These are phyloP conservation scores for Mycena venus DNA, from an alignment of 768 basidiomycete species.

Conservation along the genomic window DNA sequence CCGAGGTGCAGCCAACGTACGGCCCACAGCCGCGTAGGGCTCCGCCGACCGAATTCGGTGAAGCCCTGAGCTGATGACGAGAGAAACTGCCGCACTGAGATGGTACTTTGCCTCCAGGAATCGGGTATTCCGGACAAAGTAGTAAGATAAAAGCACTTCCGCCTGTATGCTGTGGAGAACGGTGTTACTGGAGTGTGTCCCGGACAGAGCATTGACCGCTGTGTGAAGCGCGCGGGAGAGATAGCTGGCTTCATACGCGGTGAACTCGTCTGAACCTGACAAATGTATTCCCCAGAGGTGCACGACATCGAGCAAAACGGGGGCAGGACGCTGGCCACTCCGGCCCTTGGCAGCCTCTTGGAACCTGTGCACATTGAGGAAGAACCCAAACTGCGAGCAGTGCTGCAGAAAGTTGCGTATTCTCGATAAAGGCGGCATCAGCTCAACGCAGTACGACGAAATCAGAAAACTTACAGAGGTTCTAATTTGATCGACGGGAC, in stretches of 20 bases:
- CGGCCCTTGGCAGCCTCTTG: background rate
- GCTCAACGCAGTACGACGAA: background rate
- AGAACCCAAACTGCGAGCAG: background rate
- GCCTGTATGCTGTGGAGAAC: background rate
- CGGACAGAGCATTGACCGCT: background rate
- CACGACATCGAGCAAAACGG: background rate
- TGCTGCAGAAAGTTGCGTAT: constrained; percentile 22
- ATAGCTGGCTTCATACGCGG: background rate
- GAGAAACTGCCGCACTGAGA: background rate
- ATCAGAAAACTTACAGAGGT: constrained; percentile 10
- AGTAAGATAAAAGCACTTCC: background rate
- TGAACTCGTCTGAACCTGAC: background rate
- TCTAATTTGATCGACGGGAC: constrained; percentile 23
- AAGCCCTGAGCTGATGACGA: background rate
- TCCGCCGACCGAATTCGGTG: background rate
- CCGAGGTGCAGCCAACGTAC: constrained; percentile 43
- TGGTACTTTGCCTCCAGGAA: background rate
- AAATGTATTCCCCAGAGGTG: background rate
- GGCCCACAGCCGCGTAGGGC: background rate
- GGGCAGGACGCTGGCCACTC: background rate
- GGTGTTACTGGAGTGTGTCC: background rate
- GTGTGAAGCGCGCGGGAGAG: background rate
- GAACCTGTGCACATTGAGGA: background rate
- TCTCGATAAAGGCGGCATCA: background rate
- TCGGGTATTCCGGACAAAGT: background rate